Percentiles rank a stretch among this genome's conserved stretches.
These are phyloP conservation scores for Suhomyces wounanorum DNA, from an alignment of 1,139 yeast species.

Conservation along the genomic window DNA sequence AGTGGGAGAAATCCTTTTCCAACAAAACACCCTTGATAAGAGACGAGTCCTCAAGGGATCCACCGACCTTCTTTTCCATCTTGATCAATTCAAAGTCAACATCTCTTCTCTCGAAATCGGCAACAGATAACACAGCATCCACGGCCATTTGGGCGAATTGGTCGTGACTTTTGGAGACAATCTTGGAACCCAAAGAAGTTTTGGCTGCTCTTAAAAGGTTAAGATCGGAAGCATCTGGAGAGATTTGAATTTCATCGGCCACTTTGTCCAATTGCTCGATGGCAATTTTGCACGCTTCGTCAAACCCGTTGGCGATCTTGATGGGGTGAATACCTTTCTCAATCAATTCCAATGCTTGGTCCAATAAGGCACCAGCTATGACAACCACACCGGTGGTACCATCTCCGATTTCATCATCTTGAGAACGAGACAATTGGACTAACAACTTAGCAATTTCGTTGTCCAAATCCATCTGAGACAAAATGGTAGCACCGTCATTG, in stretches of 20 bases:
- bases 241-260: constrained; percentile 62
- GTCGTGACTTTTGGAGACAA: constrained; percentile 91
- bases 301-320: constrained; percentile 95
- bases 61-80: constrained; percentile 95
- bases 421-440: constrained; percentile 92
- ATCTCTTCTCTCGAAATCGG: constrained; percentile 87
- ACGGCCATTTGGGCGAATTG: constrained; percentile 97
- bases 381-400: constrained; percentile 99
- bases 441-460: constrained; percentile 93
- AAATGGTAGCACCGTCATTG: constrained; percentile 96
- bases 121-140: constrained; percentile 90
- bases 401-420: constrained; percentile 98
- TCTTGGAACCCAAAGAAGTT: constrained; percentile 93
- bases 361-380: constrained; percentile 89
- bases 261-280: constrained; percentile 71
- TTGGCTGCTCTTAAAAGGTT: constrained; percentile 86
- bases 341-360: constrained; percentile 90
- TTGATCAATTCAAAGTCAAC: constrained; percentile 96
- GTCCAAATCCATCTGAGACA: constrained; percentile 94
- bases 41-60: constrained; percentile 81
- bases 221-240: constrained; percentile 48
- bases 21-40: constrained; percentile 88
- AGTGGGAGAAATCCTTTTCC: constrained; percentile 97
- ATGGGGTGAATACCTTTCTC: constrained; percentile 98
- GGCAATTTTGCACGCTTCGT: constrained; percentile 94